Evolutionary conservation across 176 grass and related monocot species (phyloP).

Genomic region (Oryza glaberrima): DNA sequence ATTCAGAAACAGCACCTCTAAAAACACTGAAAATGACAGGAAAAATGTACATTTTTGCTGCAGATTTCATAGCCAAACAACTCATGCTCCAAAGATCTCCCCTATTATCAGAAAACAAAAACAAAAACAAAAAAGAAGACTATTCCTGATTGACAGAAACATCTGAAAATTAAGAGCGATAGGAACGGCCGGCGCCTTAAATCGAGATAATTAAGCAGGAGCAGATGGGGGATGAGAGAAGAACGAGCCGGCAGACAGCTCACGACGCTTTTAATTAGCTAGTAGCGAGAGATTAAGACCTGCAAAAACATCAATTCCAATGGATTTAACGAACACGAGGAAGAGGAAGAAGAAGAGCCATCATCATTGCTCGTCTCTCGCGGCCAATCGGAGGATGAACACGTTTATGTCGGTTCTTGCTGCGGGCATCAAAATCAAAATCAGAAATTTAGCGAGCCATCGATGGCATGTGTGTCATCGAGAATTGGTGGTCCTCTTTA

Average conservation of each 20-base stretch:
- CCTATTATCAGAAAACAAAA: neutral
- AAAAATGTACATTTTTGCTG: neutral
- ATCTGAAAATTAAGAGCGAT: neutral
- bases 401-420: neutral
- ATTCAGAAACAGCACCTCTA: neutral
- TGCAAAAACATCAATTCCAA: neutral
- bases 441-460: neutral
- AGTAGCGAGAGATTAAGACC: neutral
- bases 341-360: too few species aligned
- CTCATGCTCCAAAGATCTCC: neutral
- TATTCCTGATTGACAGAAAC: neutral
- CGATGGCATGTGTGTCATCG: slow-evolving; percentile 15
- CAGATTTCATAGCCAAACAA: neutral
- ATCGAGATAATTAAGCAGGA: neutral
- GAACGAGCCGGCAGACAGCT: neutral
- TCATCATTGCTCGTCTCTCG: neutral
- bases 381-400: neutral
- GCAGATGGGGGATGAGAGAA: neutral
- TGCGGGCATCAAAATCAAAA: slow-evolving; percentile 15
- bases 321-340: neutral
- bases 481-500: neutral
- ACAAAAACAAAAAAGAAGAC: neutral
- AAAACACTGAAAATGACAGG: neutral
- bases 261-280: neutral
- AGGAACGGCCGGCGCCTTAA: neutral